Evolutionary conservation across 441 rosid species (phyloP), one percentile per base, ranked within the genome.

Genomic region (Sinapis alba): DNA sequence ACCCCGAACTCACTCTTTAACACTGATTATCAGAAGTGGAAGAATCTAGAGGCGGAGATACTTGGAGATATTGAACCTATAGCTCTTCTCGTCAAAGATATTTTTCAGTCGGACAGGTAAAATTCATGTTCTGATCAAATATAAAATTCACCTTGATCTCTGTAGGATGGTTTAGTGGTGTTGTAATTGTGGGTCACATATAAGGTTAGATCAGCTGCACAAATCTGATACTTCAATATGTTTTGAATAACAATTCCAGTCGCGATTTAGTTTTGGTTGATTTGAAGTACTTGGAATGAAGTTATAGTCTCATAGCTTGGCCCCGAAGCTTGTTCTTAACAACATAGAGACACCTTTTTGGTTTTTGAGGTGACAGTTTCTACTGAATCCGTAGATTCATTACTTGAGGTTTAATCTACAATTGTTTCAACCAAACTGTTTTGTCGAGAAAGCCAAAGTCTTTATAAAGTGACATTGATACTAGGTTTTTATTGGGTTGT

Each of bases 31-130:
- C 78, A 92, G 64, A 88, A 82, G 50, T 87, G 97, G 97, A 89
- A 79, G 82, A 88, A 88, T 11, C 79, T 78, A 50, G 92, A 94
- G 74, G 87, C 78, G 6, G 95, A 90, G 87, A 90, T 91, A 68
- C 81, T 86, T 54, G 61, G 67, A 50, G 95, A 90, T 76, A 80
- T 92, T 50, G 83, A 83, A 72, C 85, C 97, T 30, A 76, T 80
- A 27, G 53, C 82, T 79, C 78, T 73, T 32, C 89, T 85, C 16
- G 50, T 86, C 18, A 89, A 88, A 80, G 91, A 87, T 24, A 89
- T 94, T 81, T 86, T 94, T 74, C 97, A 92, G 76, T 89, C 98
- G 0, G 74, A 78, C 68, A 83, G 89, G 97, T 89, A 45, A 41
- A 11, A 73, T 41, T 76, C 24, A 24, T 6, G 41, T 34, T 34